Evolutionary conservation across 495 filamentous ascomycete genomes (phyloP).

Genomic region (Neurospora discreta): DNA sequence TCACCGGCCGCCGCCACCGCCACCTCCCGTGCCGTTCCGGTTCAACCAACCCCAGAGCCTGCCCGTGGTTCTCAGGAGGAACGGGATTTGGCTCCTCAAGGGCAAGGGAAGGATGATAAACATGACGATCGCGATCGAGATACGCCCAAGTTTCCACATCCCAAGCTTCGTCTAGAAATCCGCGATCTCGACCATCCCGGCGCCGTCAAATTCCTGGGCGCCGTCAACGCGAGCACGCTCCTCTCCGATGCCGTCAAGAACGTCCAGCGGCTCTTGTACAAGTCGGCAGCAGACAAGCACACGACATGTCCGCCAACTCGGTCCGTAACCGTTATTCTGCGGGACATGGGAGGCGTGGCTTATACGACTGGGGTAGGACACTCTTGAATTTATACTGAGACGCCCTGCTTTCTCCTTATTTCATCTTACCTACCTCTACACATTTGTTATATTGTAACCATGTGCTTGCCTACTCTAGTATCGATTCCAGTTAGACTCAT

Average conservation of each 20-base stretch:
- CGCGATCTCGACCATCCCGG: constrained; percentile 59
- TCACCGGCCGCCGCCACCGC: not conserved
- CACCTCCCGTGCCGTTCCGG: constrained; percentile 3
- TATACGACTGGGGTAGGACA: constrained; percentile 59
- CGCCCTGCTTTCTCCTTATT: not conserved
- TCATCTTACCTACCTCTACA: not conserved
- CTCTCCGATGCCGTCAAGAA: constrained; percentile 49
- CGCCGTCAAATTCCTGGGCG: constrained; percentile 48
- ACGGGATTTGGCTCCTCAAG: not conserved
- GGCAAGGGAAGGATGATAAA: not conserved
- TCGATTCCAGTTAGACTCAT: too few species aligned
- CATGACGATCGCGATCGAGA: not conserved
- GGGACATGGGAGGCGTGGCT: constrained; percentile 69
- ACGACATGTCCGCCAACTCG: constrained; percentile 41
- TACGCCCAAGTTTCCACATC: constrained; percentile 29
- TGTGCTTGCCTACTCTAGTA: too few species aligned
- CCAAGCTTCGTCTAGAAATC: constrained; percentile 60
- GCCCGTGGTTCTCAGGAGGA: not conserved
- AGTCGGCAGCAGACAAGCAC: constrained; percentile 24
- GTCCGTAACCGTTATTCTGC: constrained; percentile 80
- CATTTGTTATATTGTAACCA: not conserved
- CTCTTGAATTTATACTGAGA: not conserved
- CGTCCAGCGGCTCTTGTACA: constrained; percentile 57
- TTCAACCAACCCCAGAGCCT: not conserved
- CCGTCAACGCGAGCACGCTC: constrained; percentile 45